A percentile compares a stretch with the other conserved stretches of the same genome.
These are phyloP conservation scores for Fraxinus excelsior DNA, from an alignment of 257 asterid species.

Conservation along the genomic window DNA sequence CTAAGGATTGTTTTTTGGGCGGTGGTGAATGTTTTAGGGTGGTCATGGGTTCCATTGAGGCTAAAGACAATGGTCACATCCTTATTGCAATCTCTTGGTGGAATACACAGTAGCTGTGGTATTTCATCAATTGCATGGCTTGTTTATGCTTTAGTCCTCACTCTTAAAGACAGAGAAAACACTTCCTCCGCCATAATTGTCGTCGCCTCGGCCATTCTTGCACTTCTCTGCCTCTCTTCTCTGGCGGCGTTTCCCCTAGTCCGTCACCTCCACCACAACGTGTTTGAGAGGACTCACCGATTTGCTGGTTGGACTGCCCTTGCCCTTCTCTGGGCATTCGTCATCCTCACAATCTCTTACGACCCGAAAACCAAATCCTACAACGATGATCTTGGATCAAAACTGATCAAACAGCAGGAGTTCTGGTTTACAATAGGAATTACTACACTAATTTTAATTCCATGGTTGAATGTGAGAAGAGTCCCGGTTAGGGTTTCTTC, in stretches of 20 bases:
- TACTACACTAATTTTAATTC: constrained; percentile 46
- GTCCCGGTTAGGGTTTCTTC: constrained; percentile 56
- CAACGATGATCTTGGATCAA: constrained; percentile 23
- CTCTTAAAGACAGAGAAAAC: constrained; percentile 45
- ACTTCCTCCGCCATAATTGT: constrained; percentile 47
- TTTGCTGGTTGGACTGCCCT: constrained; percentile 67
- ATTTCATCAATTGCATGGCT: constrained; percentile 74
- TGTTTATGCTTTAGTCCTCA: constrained; percentile 53
- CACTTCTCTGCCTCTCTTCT: constrained; percentile 48
- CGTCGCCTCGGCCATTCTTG: constrained; percentile 51
- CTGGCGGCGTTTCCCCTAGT: constrained; percentile 72
- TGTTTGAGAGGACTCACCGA: constrained; percentile 69
- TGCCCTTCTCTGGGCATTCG: constrained; percentile 56
- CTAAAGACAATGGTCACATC: constrained; percentile 55
- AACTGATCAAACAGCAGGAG: constrained; percentile 44
- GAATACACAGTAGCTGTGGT: constrained; percentile 74
- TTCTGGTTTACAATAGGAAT: constrained; percentile 55
- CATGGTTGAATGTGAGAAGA: constrained; percentile 62
- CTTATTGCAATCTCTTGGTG: constrained; percentile 63
- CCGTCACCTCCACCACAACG: constrained; percentile 84
- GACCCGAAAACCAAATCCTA: constrained; percentile 52
- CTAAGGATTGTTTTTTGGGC: constrained; percentile 61
- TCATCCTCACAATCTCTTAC: constrained; percentile 48
- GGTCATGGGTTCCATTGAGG: constrained; percentile 52
- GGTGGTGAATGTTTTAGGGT: constrained; percentile 56